phyloP scores from a whole-genome alignment of 768 basidiomycete species.

The Trametes cingulata region DNA sequence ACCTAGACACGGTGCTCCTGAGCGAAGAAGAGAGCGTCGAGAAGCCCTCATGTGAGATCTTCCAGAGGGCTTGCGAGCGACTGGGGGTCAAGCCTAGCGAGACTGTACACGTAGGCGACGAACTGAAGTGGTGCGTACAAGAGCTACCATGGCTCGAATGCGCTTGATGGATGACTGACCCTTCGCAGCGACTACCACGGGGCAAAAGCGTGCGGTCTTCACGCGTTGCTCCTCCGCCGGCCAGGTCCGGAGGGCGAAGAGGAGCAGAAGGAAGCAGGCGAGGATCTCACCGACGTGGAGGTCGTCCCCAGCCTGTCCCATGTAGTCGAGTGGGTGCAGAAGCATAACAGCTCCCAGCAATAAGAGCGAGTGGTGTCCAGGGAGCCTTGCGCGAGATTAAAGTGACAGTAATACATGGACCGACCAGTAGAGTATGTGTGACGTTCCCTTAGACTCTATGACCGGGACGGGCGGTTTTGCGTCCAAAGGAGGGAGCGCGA shows the following conservation, averaged over 20 bases:
- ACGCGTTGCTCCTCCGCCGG: slow-evolving; percentile 59
- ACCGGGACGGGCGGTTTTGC: neutral
- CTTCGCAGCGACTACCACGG: slow-evolving; percentile 63
- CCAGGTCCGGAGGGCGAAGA: slow-evolving; percentile 48
- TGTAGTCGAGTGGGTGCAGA: slow-evolving; percentile 40
- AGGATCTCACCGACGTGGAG: slow-evolving; percentile 42
- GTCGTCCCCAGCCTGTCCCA: slow-evolving; percentile 40
- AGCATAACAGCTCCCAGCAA: neutral
- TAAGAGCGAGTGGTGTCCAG: slow-evolving; percentile 7
- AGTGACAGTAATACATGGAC: slow-evolving; percentile 8
- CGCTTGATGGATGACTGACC: neutral
- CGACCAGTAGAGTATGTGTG: slow-evolving; percentile 9
- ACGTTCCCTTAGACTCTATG: neutral
- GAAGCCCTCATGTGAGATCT: slow-evolving; percentile 67
- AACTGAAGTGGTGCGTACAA: slow-evolving; percentile 55
- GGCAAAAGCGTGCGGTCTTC: slow-evolving; percentile 54
- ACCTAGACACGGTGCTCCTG: slow-evolving; percentile 57
- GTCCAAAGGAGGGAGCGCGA: neutral
- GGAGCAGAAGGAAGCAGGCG: slow-evolving; percentile 42
- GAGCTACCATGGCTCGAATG: no score
- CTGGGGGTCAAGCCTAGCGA: slow-evolving; percentile 40
- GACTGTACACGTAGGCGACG: slow-evolving; percentile 76
- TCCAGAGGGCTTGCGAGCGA: slow-evolving; percentile 44
- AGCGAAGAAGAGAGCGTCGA: slow-evolving; percentile 71
- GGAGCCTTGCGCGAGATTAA: slow-evolving; percentile 1